Conservation (phyloP, 1,284 basidiomycete genomes). For the Malassezia furfur region DNA sequence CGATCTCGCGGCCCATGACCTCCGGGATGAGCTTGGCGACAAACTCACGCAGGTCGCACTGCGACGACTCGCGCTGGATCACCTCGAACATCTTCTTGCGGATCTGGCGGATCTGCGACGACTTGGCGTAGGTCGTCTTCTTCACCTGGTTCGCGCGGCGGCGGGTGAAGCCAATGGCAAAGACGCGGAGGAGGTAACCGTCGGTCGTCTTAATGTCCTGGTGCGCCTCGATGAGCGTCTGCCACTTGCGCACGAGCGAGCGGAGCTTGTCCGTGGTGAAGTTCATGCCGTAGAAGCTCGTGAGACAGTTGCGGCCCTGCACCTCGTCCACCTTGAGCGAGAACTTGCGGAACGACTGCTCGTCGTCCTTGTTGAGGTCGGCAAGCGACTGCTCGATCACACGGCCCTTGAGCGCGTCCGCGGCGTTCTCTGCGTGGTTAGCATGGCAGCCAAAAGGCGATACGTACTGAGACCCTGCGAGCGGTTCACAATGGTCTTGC, state of each 20-base stretch:
- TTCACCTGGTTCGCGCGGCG: constrained; percentile 90
- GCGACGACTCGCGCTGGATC: constrained; percentile 89
- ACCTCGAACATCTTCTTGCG: constrained; percentile 99
- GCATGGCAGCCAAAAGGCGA: not conserved
- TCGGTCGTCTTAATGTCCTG: constrained; percentile 99
- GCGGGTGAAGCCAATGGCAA: constrained; percentile 98
- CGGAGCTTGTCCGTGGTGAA: constrained; percentile 99
- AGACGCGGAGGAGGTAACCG: constrained; percentile 97
- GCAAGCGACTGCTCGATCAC: constrained; percentile 92
- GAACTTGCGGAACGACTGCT: constrained; percentile 99
- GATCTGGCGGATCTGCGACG: constrained; percentile 90
- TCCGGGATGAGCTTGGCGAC: constrained; percentile 97
- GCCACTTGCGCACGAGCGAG: constrained; percentile 99
- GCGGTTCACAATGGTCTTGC: constrained; percentile 97
- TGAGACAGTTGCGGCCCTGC: constrained; percentile 97
- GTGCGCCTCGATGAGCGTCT: constrained; percentile 95
- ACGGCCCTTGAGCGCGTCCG: constrained; percentile 95
- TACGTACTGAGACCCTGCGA: constrained; percentile 90
- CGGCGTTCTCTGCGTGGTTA: constrained; percentile 72
- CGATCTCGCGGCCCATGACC: constrained; percentile 97
- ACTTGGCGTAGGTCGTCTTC: constrained; percentile 98
- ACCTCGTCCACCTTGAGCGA: constrained; percentile 95
- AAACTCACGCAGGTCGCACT: constrained; percentile 88
- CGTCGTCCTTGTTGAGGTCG: constrained; percentile 99
- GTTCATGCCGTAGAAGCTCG: constrained; percentile 99